Evolutionary conservation across 1,139 yeast genomes (phyloP).

Genomic region (Magnusiomyces tetraspermus): DNA sequence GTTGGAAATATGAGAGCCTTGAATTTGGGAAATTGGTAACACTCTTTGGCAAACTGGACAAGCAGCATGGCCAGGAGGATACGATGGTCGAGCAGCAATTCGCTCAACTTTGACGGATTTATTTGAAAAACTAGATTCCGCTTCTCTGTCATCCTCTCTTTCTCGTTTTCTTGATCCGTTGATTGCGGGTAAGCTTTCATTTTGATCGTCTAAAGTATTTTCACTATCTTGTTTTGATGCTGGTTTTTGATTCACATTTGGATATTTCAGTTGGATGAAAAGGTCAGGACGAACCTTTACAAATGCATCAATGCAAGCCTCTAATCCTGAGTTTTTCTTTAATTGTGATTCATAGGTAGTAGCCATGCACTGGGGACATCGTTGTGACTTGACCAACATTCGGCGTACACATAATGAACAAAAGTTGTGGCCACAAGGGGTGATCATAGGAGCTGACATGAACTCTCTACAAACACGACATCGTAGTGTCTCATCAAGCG

Average conservation of each 20-base stretch:
- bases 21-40: conserved; percentile 51
- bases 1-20: conserved; percentile 58
- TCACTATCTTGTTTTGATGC: conserved; percentile 3
- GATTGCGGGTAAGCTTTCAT: neutral
- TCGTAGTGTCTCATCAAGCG: conserved; percentile 61
- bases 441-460: conserved; percentile 69
- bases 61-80: conserved; percentile 6
- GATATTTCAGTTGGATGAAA: conserved; percentile 7
- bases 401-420: conserved; percentile 85
- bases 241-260: neutral
- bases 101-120: neutral
- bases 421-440: conserved; percentile 69
- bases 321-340: conserved; percentile 59
- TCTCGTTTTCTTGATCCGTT: neutral
- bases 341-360: conserved; percentile 65
- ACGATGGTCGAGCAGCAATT: conserved; percentile 6
- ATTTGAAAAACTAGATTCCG: conserved; percentile 1
- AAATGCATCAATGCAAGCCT: conserved; percentile 58
- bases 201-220: neutral
- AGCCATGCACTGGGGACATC: conserved; percentile 74
- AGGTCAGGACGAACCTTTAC: conserved; percentile 28
- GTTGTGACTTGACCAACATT: conserved; percentile 46
- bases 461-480: conserved; percentile 92
- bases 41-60: conserved; percentile 64
- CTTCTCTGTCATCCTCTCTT: conserved; percentile 7